Conservation (phyloP, 352 stramenopile genomes). For the Phytophthora sojae region DNA sequence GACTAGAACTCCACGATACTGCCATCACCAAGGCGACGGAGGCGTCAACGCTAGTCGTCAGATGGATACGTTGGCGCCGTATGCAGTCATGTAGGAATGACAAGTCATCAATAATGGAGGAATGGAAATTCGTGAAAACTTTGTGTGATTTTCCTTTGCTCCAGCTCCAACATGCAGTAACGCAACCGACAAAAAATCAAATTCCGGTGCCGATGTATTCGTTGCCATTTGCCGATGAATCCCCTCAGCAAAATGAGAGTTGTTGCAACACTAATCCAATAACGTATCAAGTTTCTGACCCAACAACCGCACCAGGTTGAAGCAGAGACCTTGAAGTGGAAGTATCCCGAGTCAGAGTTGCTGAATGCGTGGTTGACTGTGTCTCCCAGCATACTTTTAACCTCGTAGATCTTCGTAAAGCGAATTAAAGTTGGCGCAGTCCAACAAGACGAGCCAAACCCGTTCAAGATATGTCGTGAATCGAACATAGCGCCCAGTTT, state of each 20-base stretch:
- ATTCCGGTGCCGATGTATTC: too few relatives aligned
- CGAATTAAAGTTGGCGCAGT: background rate
- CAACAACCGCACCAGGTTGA: background rate
- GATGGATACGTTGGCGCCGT: slow-evolving; percentile 38
- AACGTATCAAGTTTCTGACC: background rate
- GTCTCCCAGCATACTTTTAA: slow-evolving; percentile 7
- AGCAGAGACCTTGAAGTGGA: background rate
- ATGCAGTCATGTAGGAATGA: slow-evolving; percentile 34
- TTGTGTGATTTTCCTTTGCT: background rate
- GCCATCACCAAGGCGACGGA: slow-evolving; percentile 7
- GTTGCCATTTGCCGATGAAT: too few relatives aligned
- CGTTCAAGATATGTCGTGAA: slow-evolving; percentile 26
- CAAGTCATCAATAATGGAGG: background rate
- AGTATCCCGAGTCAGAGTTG: background rate
- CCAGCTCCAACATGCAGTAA: too few relatives aligned
- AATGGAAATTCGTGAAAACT: background rate
- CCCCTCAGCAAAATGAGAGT: too few relatives aligned
- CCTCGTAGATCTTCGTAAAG: too few relatives aligned
- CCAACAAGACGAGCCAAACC: background rate
- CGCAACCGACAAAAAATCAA: too few relatives aligned
- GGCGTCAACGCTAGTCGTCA: slow-evolving; percentile 9
- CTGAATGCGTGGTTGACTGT: background rate
- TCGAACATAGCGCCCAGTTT: slow-evolving; percentile 9
- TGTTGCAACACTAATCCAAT: background rate
- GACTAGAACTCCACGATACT: slow-evolving; percentile 19